Evolutionary conservation across 768 basidiomycete species (phyloP).

Genomic region (Suillus subalutaceus): DNA sequence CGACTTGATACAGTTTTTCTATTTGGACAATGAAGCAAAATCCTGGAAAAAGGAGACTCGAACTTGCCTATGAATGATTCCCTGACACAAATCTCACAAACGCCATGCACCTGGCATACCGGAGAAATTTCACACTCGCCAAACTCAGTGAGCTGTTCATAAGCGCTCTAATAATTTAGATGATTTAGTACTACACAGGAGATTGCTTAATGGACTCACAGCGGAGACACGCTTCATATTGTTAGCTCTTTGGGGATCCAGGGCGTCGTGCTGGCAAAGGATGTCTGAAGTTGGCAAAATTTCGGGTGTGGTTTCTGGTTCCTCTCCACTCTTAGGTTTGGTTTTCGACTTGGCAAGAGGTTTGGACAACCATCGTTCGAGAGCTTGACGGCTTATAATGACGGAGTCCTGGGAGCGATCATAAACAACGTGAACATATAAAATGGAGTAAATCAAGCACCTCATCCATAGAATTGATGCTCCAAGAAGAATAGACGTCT

Average conservation of each 20-base stretch:
- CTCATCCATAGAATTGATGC: constrained; percentile 46
- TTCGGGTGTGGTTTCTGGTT: constrained; percentile 23
- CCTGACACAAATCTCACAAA: constrained; percentile 65
- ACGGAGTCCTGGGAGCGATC: constrained; percentile 49
- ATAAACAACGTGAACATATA: constrained; percentile 5
- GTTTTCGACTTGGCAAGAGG: constrained; percentile 26
- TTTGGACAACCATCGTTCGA: constrained; percentile 63
- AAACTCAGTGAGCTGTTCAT: constrained; percentile 30
- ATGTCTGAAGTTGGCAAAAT: constrained; percentile 46
- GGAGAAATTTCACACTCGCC: constrained; percentile 55
- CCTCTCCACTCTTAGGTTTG: constrained; percentile 19
- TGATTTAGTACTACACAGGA: not conserved
- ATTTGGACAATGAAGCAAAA: constrained; percentile 9
- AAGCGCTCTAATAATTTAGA: constrained; percentile 23
- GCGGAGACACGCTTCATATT: constrained; percentile 71
- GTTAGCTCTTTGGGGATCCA: constrained; percentile 61
- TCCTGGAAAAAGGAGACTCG: constrained; percentile 1
- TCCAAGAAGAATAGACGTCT: constrained; percentile 68
- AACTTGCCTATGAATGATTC: constrained; percentile 57
- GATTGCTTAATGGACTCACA: constrained; percentile 37
- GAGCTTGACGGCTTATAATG: constrained; percentile 60
- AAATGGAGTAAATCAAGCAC: constrained; percentile 37
- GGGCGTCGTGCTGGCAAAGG: constrained; percentile 59
- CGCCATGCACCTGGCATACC: constrained; percentile 47
- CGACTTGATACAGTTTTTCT: constrained; percentile 72